Base-by-base conservation (phyloP, 345 rosid species). In the Bruguiera sexangula region DNA sequence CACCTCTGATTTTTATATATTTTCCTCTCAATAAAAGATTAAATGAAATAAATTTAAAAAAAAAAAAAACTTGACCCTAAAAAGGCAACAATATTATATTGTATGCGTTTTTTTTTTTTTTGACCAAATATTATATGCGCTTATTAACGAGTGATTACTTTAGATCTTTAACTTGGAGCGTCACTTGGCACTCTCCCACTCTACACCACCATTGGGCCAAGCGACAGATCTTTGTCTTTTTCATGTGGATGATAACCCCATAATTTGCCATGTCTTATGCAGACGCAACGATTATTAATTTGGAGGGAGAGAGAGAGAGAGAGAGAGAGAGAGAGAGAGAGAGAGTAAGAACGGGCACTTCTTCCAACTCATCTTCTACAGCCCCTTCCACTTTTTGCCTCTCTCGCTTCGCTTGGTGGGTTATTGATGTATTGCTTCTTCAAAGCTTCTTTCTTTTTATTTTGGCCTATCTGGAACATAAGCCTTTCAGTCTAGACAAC, bases 161-260 rank as follows among this genome's bases (percentile, higher is more conserved):
- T 63, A 18, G 29, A 66, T 39, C 51, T 21, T 61, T 67, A 73
- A 58, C 57, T n/a, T 48, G 78, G 63, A 73, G 73, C 63, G 34
- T 48, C 78, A 18, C 58, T 55, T 1, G 24, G 2, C 29, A 24
- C 16, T 56, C 29, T 11, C 6, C 10, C 60, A n/a, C 13, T 10
- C 8, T 8, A 6, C 16, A 21, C 60, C 13, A 21, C 29, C 29
- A 4, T 56, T 20, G 60, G 60, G 60, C 60, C 18, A 22, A 56
- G 60, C 4, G 30, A 56, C 50, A 43, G 9, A 24, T 21, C 26
- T 24, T 20, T 55, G 30, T 36, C 60, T 29, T 32, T 46, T 46
- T 65, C 66, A 51, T 39, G 43, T 51, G 46, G 75, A 63, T 63
- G 60, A 37, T 63, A 60, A 63, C 63, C 31, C 53, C 39, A 39